phyloP scores from a whole-genome alignment of 495 filamentous ascomycete species.

The Podospora comata region DNA sequence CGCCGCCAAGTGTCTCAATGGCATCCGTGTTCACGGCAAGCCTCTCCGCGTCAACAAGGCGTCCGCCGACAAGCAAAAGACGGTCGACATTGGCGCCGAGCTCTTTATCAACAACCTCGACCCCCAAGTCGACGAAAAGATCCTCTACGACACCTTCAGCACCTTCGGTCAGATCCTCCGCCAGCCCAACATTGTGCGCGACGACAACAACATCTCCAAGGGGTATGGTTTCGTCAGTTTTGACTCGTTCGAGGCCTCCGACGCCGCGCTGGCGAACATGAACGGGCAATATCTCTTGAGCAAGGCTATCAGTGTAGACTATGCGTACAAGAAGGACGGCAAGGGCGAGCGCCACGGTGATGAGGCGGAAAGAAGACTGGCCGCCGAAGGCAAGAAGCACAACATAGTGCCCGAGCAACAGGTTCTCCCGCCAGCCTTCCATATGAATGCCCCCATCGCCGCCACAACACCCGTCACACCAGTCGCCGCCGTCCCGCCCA shows the following conservation, averaged over 20 bases:
- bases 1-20: conserved; percentile 94
- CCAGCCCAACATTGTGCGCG: conserved; percentile 88
- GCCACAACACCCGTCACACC: conserved; percentile 13
- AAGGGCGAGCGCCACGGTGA: conserved; percentile 97
- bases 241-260: conserved; percentile 88
- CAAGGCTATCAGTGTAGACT: conserved; percentile 92
- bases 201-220: conserved; percentile 87
- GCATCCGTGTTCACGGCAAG: conserved; percentile 88
- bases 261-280: conserved; percentile 89
- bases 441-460: conserved; percentile 38
- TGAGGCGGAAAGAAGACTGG: conserved; percentile 87
- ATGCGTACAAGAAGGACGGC: conserved; percentile 99
- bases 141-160: conserved; percentile 94
- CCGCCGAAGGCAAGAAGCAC: conserved; percentile 88
- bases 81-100: conserved; percentile 92
- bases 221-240: conserved; percentile 97
- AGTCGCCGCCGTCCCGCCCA: conserved; percentile 12
- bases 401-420: conserved; percentile 75
- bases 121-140: conserved; percentile 90
- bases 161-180: conserved; percentile 84
- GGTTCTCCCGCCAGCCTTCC: conserved; percentile 54
- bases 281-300: conserved; percentile 96
- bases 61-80: conserved; percentile 90
- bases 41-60: conserved; percentile 94
- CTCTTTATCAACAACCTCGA: conserved; percentile 97